These are phyloP conservation scores for Colletotrichum sp. DNA, from an alignment of 2,329 filamentous ascomycete genomes.

Conservation along the genomic window DNA sequence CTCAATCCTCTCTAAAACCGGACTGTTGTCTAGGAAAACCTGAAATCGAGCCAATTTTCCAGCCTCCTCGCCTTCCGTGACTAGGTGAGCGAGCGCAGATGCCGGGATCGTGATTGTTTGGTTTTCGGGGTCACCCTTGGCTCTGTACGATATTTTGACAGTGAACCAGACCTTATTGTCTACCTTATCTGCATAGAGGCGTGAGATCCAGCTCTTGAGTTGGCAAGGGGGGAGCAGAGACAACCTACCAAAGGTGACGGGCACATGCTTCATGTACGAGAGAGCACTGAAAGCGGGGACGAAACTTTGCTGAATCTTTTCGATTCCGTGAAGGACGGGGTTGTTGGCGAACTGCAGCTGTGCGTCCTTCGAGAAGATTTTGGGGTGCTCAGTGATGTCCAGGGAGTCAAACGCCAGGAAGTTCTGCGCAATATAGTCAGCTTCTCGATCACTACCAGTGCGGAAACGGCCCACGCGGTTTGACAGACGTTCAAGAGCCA, in stretches of 20 bases:
- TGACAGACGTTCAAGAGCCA: neutral
- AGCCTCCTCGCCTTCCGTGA: neutral
- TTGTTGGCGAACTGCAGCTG: neutral
- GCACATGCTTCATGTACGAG: slow-evolving; percentile 2
- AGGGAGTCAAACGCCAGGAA: neutral
- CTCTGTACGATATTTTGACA: neutral
- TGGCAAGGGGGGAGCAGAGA: rapidly evolving
- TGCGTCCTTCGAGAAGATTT: neutral
- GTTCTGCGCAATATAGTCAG: neutral
- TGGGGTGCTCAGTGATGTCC: neutral
- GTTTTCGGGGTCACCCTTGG: neutral
- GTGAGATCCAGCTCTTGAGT: neutral
- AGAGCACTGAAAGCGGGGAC: neutral
- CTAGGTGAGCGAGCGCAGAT: neutral
- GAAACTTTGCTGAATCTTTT: neutral
- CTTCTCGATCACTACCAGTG: no score
- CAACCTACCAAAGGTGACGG: neutral
- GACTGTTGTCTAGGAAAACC: neutral
- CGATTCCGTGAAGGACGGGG: neutral
- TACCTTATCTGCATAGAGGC: neutral
- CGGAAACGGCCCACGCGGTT: neutral
- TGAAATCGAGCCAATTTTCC: neutral
- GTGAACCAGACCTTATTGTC: neutral
- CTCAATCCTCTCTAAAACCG: neutral
- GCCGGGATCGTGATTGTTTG: neutral